Evolutionary conservation across 1,139 yeast species (phyloP), one percentile per base, ranked within the genome.

Genomic region (Diutina scorzettiae): DNA sequence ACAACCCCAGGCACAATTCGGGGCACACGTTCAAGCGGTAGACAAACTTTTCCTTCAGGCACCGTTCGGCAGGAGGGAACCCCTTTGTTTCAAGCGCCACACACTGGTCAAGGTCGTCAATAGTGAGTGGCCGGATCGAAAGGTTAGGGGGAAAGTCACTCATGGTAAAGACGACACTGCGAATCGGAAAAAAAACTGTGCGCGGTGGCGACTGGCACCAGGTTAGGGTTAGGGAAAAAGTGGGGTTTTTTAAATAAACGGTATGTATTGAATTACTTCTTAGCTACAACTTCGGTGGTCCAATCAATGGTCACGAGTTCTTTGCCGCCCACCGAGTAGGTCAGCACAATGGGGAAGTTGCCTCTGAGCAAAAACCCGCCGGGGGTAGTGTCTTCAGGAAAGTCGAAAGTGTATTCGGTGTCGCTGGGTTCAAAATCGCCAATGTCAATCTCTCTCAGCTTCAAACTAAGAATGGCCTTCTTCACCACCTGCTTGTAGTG

Each of bases 1-100:
- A 89, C 46, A 91, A 69, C 1, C 97, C 97, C 4, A 89, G 77
- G 50, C 93, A 79, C 47, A 91, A 71, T 58, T 91, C 98, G 9
- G 97, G 97, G 57, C 96, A 87, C 3, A 69, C 76, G 2, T 73
- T 71, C 49, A 91, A 67, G 51, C 96, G 71, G 63, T 84, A 89
- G 48, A 64, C 63, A 46, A 84, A 63, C 52, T 74, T 79, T 45
- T 78, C 86, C 21, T 56, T 58, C 5, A 85, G 58, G 43, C 86
- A 81, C 46, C 94, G 73, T 55, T 80, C 89, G 9, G 64, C 56
- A 31, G 71, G 76, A 4, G 84, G 77, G 36, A 86, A 87, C 11
- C 93, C 87, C 43, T 64, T 60, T n/a, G 60, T 56, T 58, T 89
- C 97, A 40, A 87, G 66, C 14, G 58, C 71, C 18, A 64, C 55